phyloP scores from a whole-genome alignment of 1,284 basidiomycete species.

The Cronartium quercuum region DNA sequence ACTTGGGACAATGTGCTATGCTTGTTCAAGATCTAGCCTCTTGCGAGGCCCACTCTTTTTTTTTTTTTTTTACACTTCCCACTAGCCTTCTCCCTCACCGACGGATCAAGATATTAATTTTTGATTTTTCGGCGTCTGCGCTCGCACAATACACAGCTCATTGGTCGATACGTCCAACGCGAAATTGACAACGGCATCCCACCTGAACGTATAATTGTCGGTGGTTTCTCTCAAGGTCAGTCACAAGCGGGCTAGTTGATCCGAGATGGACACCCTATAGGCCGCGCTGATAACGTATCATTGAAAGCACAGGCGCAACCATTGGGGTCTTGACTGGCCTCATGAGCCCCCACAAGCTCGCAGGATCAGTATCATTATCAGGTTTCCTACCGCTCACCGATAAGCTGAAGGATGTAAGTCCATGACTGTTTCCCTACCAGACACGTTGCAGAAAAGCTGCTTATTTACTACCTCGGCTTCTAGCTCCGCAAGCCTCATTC shows the following conservation, averaged over 20 bases:
- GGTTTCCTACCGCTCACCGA: constrained; percentile 16
- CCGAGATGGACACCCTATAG: too few species aligned
- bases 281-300: too few species aligned
- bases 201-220: constrained; percentile 22
- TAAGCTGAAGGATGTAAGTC: constrained; percentile 23
- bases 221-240: constrained; percentile 25
- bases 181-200: constrained; percentile 15
- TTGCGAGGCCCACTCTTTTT: too few species aligned
- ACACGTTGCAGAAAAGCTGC: too few species aligned
- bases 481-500: constrained; percentile 24
- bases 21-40: too few species aligned
- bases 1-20: too few species aligned
- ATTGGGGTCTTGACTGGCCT: constrained; percentile 24
- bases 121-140: background rate
- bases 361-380: constrained; percentile 17
- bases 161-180: constrained; percentile 1
- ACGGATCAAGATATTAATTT: too few species aligned
- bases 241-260: background rate
- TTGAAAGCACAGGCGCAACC: background rate
- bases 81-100: too few species aligned
- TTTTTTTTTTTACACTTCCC: too few species aligned
- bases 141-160: background rate
- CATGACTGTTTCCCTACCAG: background rate
- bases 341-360: constrained; percentile 8
- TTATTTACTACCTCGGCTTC: background rate